Evolutionary conservation across 163 green algal genomes (phyloP), one percentile per base, ranked within the genome.

Genomic region (Trebouxia gelatinosa): DNA sequence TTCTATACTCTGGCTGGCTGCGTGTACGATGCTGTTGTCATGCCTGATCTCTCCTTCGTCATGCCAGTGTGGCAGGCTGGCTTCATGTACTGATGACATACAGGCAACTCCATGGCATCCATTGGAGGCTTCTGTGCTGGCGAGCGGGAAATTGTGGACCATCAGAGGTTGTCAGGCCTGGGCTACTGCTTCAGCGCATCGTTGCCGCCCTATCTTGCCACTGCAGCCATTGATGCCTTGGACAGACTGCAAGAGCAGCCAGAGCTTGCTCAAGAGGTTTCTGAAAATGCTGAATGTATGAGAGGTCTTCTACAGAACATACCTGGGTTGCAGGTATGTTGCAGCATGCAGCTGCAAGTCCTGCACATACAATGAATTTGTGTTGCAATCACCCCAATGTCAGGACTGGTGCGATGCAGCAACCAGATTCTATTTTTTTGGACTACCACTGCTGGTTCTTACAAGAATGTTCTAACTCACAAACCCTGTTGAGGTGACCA

Each of bases 101-200:
- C 97, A 91, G 91, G 94, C 72, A 94, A 93, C 67, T 78, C 93
- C 5, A 80, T 98, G 40, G 95, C 80, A 21, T 93, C 87, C 28
- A 86, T 97, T 7, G 96, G 96, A 23, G 96, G 95, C 64, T 98
- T 98, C 84, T 98, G 94, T 79, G 89, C 90, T 21, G 95, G 95
- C 26, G 86, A 87, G 48, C 84, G 86, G 28, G 87, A 96, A 79
- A 89, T 96, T 38, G 91, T 96, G 43, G 95, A 98, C 81, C 95
- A 98, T 83, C 95, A 99, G 86, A 89, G 93, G 32, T 89, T 97
- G 17, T 88, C 80, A 48, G 92, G 93, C 34, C 83, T 87, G 48
- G 96, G 96, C 64, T 99, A 99, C 89, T 95, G 91, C 85, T 99
- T 98, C 89, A 95, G 87, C 1, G 96, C 96, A 9, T 94, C 91